Evolutionary conservation across 805 yeast genomes (phyloP).

Genomic region (Starmerella bacillaris): DNA sequence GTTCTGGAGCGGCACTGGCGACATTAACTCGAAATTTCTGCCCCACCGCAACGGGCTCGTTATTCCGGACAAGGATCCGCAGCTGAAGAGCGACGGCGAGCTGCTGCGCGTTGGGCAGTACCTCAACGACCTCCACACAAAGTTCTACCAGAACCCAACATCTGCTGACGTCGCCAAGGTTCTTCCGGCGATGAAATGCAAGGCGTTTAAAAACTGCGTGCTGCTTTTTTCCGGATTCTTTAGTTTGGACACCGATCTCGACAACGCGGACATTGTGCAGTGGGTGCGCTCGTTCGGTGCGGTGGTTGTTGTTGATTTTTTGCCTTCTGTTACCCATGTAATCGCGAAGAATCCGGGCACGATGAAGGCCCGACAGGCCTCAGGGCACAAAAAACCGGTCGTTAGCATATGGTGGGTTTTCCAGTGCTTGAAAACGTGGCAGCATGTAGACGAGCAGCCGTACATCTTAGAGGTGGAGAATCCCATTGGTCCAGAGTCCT

Average conservation of each 20-base stretch:
- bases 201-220: slow-evolving; percentile 48
- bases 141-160: slow-evolving; percentile 32
- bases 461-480: slow-evolving; percentile 38
- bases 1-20: slow-evolving; percentile 93
- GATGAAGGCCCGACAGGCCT: slow-evolving; percentile 65
- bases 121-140: slow-evolving; percentile 42
- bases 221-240: slow-evolving; percentile 78
- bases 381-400: slow-evolving; percentile 46
- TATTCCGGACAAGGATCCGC: slow-evolving; percentile 15
- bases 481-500: slow-evolving; percentile 23
- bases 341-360: slow-evolving; percentile 70
- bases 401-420: slow-evolving; percentile 89
- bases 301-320: slow-evolving; percentile 50
- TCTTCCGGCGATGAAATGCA: slow-evolving; percentile 51
- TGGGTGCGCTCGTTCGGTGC: slow-evolving; percentile 94
- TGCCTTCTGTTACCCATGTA: slow-evolving; percentile 67
- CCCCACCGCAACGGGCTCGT: slow-evolving; percentile 44
- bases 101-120: slow-evolving; percentile 44
- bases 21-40: slow-evolving; percentile 78
- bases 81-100: slow-evolving; percentile 26
- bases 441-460: slow-evolving; percentile 41
- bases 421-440: slow-evolving; percentile 68
- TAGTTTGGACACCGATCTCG: slow-evolving; percentile 54
- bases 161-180: slow-evolving; percentile 18
- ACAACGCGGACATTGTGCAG: slow-evolving; percentile 67